A percentile compares a stretch with the other conserved stretches of the same genome.
These are phyloP conservation scores for Plantago ovata DNA, from an alignment of 257 asterid genomes.

Conservation along the genomic window DNA sequence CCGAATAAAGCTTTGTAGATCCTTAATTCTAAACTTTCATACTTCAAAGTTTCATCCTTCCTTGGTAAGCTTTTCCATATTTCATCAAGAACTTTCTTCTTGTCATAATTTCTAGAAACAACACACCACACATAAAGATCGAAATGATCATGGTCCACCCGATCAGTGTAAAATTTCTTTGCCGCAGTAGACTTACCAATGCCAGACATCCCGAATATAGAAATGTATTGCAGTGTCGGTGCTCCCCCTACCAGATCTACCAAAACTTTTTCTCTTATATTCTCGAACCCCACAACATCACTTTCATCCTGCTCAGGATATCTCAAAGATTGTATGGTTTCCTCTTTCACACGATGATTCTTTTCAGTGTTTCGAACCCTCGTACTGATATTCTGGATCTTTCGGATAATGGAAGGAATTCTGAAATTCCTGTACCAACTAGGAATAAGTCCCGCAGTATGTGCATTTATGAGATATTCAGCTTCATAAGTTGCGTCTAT, in stretches of 20 bases:
- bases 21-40: background rate
- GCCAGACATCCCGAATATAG: background rate
- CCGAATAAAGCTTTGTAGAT: conserved; percentile 16
- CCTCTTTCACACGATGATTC: background rate
- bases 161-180: background rate
- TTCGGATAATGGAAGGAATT: background rate
- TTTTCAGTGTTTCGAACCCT: background rate
- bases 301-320: background rate
- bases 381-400: background rate
- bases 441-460: background rate
- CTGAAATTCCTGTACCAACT: conserved; percentile 3
- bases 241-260: background rate
- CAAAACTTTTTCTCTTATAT: background rate
- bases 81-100: background rate
- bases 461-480: conserved; percentile 19
- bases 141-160: background rate
- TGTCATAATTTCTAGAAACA: background rate
- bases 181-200: background rate
- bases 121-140: background rate
- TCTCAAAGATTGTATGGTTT: background rate
- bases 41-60: conserved; percentile 1
- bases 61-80: background rate
- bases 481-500: conserved; percentile 21
- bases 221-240: background rate
- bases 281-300: background rate